Percentiles rank a stretch among this genome's conserved stretches.
phyloP scores from a whole-genome alignment of 2,329 filamentous ascomycete genomes.

The Phaeoacremonium minimum region DNA sequence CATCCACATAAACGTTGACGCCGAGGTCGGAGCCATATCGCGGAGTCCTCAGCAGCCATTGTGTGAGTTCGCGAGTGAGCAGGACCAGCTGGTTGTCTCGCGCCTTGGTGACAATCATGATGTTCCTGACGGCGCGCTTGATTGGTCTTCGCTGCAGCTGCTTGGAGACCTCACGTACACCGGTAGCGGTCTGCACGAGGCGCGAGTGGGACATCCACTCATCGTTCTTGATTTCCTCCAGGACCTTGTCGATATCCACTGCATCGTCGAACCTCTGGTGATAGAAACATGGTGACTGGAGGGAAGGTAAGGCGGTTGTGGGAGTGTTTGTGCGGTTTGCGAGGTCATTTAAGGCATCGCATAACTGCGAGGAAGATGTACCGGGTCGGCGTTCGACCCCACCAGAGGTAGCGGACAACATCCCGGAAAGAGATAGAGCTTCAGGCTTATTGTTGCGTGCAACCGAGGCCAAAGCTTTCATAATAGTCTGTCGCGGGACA shows the following conservation, averaged over 20 bases:
- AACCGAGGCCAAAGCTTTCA: conserved; percentile 74
- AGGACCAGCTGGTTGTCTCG: conserved; percentile 90
- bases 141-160: conserved; percentile 90
- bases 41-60: conserved; percentile 84
- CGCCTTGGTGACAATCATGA: conserved; percentile 99
- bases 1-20: conserved; percentile 97
- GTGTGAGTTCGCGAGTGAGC: conserved; percentile 79
- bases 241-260: conserved; percentile 88
- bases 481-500: conserved; percentile 73
- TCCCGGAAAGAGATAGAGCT: conserved; percentile 56
- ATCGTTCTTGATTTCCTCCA: conserved; percentile 88
- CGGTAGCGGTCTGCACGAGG: conserved; percentile 90
- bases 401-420: conserved; percentile 34
- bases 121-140: conserved; percentile 83
- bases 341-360: conserved; percentile 53
- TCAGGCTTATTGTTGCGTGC: conserved; percentile 57
- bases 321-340: conserved; percentile 36
- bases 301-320: conserved; percentile 55
- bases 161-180: conserved; percentile 91
- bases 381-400: conserved; percentile 31
- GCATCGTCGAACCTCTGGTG: conserved; percentile 96
- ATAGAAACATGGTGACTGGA: conserved; percentile 95
- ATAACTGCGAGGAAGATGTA: conserved; percentile 57
- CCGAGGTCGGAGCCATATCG: conserved; percentile 87
- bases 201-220: conserved; percentile 91